Conservation (phyloP, 2,329 filamentous ascomycete genomes). For the Nigrograna mackinnonii region DNA sequence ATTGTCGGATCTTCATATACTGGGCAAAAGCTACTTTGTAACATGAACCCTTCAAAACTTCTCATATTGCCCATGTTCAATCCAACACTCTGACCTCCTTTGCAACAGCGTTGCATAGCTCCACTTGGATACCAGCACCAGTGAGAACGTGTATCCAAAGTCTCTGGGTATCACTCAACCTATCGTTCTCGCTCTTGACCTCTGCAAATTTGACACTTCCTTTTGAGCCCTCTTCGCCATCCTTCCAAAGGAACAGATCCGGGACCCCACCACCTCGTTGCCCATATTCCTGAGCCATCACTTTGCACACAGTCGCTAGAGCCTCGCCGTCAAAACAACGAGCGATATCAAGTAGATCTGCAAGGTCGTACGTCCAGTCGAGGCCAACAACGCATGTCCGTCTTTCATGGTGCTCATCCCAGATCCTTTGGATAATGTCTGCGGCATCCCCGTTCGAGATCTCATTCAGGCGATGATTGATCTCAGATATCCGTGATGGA, state of each 20-base stretch:
- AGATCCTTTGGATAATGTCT: conserved; percentile 67
- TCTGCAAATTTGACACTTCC: conserved; percentile 73
- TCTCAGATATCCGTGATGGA: conserved; percentile 80
- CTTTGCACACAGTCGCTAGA: conserved; percentile 83
- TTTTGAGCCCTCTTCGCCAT: conserved; percentile 45
- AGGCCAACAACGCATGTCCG: conserved; percentile 88
- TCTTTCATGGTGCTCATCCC: conserved; percentile 68
- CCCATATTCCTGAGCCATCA: conserved; percentile 93
- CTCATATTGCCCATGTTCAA: no score
- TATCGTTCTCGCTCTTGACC: conserved; percentile 72
- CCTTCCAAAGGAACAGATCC: conserved; percentile 84
- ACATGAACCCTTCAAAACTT: no score
- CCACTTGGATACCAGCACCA: conserved; percentile 81
- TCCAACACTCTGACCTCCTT: conserved; percentile 50
- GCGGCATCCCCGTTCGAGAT: conserved; percentile 82
- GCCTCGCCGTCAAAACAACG: conserved; percentile 78
- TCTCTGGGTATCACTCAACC: conserved; percentile 91
- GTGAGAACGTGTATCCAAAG: conserved; percentile 96
- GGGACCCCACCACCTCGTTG: conserved; percentile 86
- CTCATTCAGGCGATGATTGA: conserved; percentile 82
- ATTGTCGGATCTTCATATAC: no score
- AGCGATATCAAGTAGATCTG: conserved; percentile 79
- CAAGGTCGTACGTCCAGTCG: conserved; percentile 83
- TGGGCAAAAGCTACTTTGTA: no score
- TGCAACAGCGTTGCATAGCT: conserved; percentile 72